phyloP scores from a whole-genome alignment of 306 rosid genomes.

The Carpinus viminea region DNA sequence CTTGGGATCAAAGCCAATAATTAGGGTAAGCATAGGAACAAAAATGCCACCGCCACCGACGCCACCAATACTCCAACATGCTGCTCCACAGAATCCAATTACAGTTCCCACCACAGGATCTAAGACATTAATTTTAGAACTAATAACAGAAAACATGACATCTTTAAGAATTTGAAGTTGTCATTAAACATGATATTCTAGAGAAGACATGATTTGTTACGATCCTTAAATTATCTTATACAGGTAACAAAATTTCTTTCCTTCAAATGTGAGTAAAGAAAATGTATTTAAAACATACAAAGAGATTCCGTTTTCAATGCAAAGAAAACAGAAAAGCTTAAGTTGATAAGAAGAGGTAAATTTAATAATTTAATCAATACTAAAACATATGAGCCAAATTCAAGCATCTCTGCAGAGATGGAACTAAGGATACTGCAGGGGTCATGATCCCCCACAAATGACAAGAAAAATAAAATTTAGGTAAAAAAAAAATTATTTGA shows the following conservation, averaged over 20 bases:
- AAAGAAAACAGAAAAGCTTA: background rate
- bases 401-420: background rate
- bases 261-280: background rate
- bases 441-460: too few relatives aligned
- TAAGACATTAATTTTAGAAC: slow-evolving; percentile 23
- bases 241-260: background rate
- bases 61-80: slow-evolving; percentile 97
- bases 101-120: slow-evolving; percentile 56
- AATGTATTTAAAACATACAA: background rate
- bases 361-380: too few relatives aligned
- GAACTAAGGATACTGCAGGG: too few relatives aligned
- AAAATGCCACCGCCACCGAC: slow-evolving; percentile 98
- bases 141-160: background rate
- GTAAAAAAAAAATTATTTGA: too few relatives aligned
- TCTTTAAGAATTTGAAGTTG: background rate
- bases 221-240: background rate
- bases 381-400: background rate
- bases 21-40: slow-evolving; percentile 90
- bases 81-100: slow-evolving; percentile 86
- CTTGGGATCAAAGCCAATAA: slow-evolving; percentile 89
- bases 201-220: background rate
- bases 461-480: too few relatives aligned
- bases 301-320: background rate
- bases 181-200: background rate
- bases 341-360: too few relatives aligned